phyloP scores from a whole-genome alignment of 2,329 filamentous ascomycete genomes.

The Pyricularia grisea region DNA sequence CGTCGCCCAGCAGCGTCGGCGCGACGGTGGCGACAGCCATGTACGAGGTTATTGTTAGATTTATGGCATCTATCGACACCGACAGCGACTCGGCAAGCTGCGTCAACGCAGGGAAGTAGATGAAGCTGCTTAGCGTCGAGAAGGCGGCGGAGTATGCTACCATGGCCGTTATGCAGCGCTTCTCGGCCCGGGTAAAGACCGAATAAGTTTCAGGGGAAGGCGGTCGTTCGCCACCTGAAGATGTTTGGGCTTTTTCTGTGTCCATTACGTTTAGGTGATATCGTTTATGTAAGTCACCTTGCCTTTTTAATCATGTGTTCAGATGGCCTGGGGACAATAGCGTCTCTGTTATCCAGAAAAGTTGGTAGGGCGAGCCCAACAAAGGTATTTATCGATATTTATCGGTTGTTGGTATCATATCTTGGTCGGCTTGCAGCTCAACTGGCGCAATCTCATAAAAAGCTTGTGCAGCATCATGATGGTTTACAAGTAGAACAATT shows the following conservation, averaged over 20 bases:
- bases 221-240: neutral
- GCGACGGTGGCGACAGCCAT: conserved; percentile 43
- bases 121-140: conserved; percentile 22
- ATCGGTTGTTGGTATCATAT: neutral
- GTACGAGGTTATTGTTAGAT: conserved; percentile 31
- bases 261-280: neutral
- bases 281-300: neutral
- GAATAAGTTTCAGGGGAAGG: neutral
- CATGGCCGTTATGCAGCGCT: conserved; percentile 36
- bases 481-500: neutral
- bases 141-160: conserved; percentile 34
- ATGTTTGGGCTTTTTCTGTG: neutral
- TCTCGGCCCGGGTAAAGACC: conserved; percentile 26
- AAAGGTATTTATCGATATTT: neutral
- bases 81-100: conserved; percentile 28
- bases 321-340: neutral
- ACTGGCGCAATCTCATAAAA: neutral
- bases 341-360: neutral
- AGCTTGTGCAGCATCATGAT: neutral
- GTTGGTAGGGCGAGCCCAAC: no score
- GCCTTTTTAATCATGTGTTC: neutral
- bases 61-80: conserved; percentile 23
- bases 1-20: conserved; percentile 38
- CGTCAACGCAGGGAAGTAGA: conserved; percentile 36
- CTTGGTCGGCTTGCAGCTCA: neutral